Conservation (phyloP, 73 alveolate genomes). For the Diophrys appendiculata region DNA sequence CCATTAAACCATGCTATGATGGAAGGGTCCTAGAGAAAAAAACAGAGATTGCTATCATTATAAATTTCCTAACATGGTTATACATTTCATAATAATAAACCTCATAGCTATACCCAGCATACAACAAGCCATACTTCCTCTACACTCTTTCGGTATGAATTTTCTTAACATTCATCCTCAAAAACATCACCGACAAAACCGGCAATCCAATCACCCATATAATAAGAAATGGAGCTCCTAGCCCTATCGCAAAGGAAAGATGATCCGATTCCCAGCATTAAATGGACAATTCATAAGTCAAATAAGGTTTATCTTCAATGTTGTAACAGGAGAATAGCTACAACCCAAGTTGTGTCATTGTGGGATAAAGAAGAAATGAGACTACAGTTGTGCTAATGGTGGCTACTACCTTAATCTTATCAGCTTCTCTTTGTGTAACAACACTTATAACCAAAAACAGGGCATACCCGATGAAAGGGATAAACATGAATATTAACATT, state of each 20-base stretch:
- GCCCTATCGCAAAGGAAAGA: background rate
- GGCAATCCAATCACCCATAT: slow-evolving; percentile 59
- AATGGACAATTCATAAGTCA: background rate
- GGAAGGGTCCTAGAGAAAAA: slow-evolving; percentile 17
- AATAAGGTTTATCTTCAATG: background rate
- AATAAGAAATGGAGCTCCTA: slow-evolving; percentile 42
- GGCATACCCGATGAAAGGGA: background rate
- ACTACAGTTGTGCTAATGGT: background rate
- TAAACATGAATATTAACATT: background rate
- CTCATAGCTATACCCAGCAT: slow-evolving; percentile 19
- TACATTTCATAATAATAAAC: slow-evolving; percentile 48
- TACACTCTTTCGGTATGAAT: slow-evolving; percentile 3
- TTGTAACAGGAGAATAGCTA: background rate
- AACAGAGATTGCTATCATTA: slow-evolving; percentile 22
- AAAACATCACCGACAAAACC: background rate
- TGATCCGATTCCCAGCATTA: background rate
- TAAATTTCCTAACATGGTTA: slow-evolving; percentile 28
- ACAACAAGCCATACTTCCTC: slow-evolving; percentile 28
- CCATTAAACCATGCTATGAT: background rate
- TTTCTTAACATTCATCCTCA: slow-evolving; percentile 12
- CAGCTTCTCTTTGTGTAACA: background rate
- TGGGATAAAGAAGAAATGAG: background rate
- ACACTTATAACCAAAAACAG: background rate
- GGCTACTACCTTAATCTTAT: background rate
- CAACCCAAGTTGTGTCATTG: background rate